These are phyloP conservation scores for Claviceps lovelessii DNA, from an alignment of 2,329 filamentous ascomycete species.

Conservation along the genomic window DNA sequence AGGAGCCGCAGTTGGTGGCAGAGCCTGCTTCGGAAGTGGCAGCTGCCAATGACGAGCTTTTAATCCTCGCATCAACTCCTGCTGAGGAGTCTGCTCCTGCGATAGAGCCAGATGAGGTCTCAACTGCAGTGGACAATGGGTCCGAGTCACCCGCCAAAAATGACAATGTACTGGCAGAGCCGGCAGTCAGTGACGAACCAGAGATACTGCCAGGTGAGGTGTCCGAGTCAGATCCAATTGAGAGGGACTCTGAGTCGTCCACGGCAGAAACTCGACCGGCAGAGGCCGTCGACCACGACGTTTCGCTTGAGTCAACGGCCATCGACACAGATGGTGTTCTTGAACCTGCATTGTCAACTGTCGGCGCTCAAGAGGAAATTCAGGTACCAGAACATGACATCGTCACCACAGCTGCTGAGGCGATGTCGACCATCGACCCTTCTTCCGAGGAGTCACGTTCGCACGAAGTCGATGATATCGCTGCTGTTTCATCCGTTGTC, in stretches of 20 bases:
- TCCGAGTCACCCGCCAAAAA: neutral
- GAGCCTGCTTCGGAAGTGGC: neutral
- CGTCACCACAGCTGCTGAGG: neutral
- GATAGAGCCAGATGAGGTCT: neutral
- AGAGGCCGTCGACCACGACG: neutral
- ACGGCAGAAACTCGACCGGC: neutral
- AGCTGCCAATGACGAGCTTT: neutral
- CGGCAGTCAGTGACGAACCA: neutral
- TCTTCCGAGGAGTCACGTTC: neutral
- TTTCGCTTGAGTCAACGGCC: too few relatives aligned
- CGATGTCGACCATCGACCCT: neutral
- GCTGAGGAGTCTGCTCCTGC: neutral
- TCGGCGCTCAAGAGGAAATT: neutral
- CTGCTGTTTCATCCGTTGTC: neutral
- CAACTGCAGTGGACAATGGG: neutral
- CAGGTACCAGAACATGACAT: neutral
- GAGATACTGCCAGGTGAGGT: neutral
- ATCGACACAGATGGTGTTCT: neutral
- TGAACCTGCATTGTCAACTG: neutral
- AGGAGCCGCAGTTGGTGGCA: neutral
- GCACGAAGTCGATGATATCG: neutral
- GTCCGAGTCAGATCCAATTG: neutral
- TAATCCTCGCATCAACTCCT: neutral
- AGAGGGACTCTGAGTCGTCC: neutral
- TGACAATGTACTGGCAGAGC: neutral